Evolutionary conservation across 148 eudicot genomes (phyloP).

Genomic region (Beta vulgaris): DNA sequence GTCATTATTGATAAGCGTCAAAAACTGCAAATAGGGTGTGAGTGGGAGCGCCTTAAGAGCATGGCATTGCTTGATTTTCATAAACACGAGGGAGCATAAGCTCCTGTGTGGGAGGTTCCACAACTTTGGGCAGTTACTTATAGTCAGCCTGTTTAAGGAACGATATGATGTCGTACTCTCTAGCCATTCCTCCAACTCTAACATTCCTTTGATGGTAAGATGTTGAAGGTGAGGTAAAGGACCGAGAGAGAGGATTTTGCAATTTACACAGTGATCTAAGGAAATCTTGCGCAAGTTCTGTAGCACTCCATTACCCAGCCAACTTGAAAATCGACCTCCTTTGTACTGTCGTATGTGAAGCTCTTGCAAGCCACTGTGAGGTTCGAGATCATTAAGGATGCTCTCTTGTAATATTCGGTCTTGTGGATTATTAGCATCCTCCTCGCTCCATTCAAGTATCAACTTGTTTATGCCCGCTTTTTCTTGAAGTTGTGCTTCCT

Average conservation of each 20-base stretch:
- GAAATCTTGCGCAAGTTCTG: conserved; percentile 17
- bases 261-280: conserved; percentile 23
- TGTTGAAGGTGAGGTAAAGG: conserved; percentile 18
- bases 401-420: conserved; percentile 25
- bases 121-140: conserved; percentile 33
- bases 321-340: conserved; percentile 22
- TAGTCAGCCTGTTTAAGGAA: conserved; percentile 10
- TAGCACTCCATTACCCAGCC: conserved; percentile 26
- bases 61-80: conserved; percentile 33
- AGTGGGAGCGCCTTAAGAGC: conserved; percentile 25
- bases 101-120: conserved; percentile 7
- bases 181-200: conserved; percentile 30
- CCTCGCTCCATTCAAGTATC: conserved; percentile 32
- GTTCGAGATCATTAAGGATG: conserved; percentile 30
- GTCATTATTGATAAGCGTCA: conserved; percentile 20
- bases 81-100: conserved; percentile 10
- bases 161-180: neutral
- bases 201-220: conserved; percentile 31
- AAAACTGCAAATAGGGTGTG: conserved; percentile 9
- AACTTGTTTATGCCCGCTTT: conserved; percentile 21
- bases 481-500: conserved; percentile 21
- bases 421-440: neutral
- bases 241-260: conserved; percentile 30
- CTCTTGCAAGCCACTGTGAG: conserved; percentile 23
- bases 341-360: conserved; percentile 25